Evolutionary conservation across 805 yeast species (phyloP).

Genomic region (Kuraishia borneana): DNA sequence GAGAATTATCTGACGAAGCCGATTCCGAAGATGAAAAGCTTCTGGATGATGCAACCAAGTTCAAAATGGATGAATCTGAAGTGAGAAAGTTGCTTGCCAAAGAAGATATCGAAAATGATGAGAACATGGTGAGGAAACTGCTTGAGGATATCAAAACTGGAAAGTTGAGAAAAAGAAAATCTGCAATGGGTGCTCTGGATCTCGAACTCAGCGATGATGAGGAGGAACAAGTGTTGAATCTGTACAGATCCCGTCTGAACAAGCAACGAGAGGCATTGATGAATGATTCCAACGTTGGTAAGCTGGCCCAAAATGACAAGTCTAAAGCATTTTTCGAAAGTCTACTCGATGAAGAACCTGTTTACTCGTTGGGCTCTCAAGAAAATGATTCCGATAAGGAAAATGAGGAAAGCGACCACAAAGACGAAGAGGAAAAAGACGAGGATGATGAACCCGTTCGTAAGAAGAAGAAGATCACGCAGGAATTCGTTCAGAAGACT

Average conservation of each 20-base stretch:
- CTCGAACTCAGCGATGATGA: slow-evolving; percentile 69
- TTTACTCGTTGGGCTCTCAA: background rate
- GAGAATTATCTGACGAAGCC: slow-evolving; percentile 43
- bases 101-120: slow-evolving; percentile 52
- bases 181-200: slow-evolving; percentile 39
- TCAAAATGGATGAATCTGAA: slow-evolving; percentile 45
- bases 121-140: slow-evolving; percentile 51
- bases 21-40: slow-evolving; percentile 69
- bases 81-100: slow-evolving; percentile 46
- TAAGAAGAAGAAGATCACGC: slow-evolving; percentile 1
- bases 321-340: slow-evolving; percentile 59
- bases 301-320: slow-evolving; percentile 38
- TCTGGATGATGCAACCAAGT: slow-evolving; percentile 59
- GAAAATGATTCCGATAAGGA: slow-evolving; percentile 5
- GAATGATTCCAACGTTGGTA: slow-evolving; percentile 31
- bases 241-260: slow-evolving; percentile 20
- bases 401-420: slow-evolving; percentile 13
- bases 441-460: slow-evolving; percentile 1
- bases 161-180: slow-evolving; percentile 47
- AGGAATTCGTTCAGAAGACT: slow-evolving; percentile 4
- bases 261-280: slow-evolving; percentile 37
- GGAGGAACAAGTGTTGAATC: slow-evolving; percentile 40
- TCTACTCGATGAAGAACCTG: slow-evolving; percentile 25
- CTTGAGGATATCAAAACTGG: slow-evolving; percentile 66
- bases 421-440: slow-evolving; percentile 6